Evolutionary conservation across 257 asterid genomes (phyloP), one percentile per base, ranked within the genome.

Genomic region (Haberlea rhodopensis): DNA sequence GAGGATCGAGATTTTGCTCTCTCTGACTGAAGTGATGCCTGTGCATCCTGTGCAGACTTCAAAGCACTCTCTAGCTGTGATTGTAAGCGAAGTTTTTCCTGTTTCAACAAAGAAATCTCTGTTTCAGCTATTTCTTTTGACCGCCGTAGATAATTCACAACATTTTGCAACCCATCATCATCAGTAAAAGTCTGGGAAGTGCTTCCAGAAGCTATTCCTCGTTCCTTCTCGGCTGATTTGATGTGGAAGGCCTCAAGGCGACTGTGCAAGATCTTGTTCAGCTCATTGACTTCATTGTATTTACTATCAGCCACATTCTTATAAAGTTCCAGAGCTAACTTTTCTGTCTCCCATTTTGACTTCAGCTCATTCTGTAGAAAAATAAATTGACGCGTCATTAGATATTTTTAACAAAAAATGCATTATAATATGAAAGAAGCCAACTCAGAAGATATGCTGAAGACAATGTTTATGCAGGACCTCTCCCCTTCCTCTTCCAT

Each of bases 81-180:
- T 71, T 87, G 97, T 81, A 92, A 70, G 43, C 97, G 86, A 32
- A 77, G 87, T 57, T 78, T 92, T 73, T 92, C 96, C 79, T 85
- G 97, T 62, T 85, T 89, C 79, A 92, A 75, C 75, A 92, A 62
- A 57, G 95, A 92, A 53, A 87, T 87, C 78, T 92, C 99, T 16
- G 96, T 86, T 79, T 92, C 97, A 6, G 90, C 84, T 71, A 90
- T 87, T 71, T 94, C 96, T 86, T 94, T 94, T 5, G 99, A 79
- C 63, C 96, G 83, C 16, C 96, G 83, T 18, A 94, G 97, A 81
- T 89, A 94, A 70, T 78, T 90, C 65, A 94, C 87, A 69, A 94
- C 88, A 57, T 66, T 78, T 61, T 82, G 95, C 79, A 94, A 28
- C 69, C 96, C 97, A 46, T 88, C 89, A 48, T 90, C 95, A 65